These are phyloP conservation scores for Colletotrichum sp. DNA, from an alignment of 2,329 filamentous ascomycete species.

Conservation along the genomic window DNA sequence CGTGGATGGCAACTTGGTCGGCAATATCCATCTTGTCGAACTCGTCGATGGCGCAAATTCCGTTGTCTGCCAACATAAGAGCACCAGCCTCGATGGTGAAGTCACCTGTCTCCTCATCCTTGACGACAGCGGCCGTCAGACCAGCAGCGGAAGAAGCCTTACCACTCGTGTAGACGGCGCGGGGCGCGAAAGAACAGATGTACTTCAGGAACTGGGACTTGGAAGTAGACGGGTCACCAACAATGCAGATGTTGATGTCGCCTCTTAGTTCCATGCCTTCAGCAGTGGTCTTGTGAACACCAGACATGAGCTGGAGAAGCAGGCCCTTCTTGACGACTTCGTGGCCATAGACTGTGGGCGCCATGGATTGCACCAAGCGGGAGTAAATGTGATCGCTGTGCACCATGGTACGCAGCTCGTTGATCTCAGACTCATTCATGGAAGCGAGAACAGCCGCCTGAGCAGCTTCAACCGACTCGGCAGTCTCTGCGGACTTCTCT, in stretches of 20 bases:
- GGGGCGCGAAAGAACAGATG: slow-evolving; percentile 93
- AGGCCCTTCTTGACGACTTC: slow-evolving; percentile 98
- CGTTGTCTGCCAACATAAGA: slow-evolving; percentile 95
- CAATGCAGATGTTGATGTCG: slow-evolving; percentile 98
- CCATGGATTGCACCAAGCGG: slow-evolving; percentile 89
- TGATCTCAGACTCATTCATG: slow-evolving; percentile 85
- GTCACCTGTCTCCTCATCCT: slow-evolving; percentile 97
- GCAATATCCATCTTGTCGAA: slow-evolving; percentile 99
- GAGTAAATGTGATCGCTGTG: slow-evolving; percentile 96
- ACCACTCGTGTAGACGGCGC: slow-evolving; percentile 95
- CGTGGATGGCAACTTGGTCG: slow-evolving; percentile 98
- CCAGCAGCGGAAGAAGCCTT: slow-evolving; percentile 97
- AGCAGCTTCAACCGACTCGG: slow-evolving; percentile 79
- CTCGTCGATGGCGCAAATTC: slow-evolving; percentile 97
- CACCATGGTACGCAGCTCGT: slow-evolving; percentile 91
- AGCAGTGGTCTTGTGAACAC: slow-evolving; percentile 87
- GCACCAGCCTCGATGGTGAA: slow-evolving; percentile 99
- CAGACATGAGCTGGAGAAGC: slow-evolving; percentile 92
- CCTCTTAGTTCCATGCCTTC: slow-evolving; percentile 96
- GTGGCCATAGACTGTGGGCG: slow-evolving; percentile 96
- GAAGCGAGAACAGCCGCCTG: slow-evolving; percentile 88
- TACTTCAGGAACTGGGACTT: slow-evolving; percentile 99
- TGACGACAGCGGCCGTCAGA: slow-evolving; percentile 95
- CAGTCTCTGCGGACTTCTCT: slow-evolving; percentile 22
- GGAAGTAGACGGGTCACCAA: slow-evolving; percentile 94